These are phyloP conservation scores for Starmerella sp. DNA, from an alignment of 805 yeast species.

Conservation along the genomic window DNA sequence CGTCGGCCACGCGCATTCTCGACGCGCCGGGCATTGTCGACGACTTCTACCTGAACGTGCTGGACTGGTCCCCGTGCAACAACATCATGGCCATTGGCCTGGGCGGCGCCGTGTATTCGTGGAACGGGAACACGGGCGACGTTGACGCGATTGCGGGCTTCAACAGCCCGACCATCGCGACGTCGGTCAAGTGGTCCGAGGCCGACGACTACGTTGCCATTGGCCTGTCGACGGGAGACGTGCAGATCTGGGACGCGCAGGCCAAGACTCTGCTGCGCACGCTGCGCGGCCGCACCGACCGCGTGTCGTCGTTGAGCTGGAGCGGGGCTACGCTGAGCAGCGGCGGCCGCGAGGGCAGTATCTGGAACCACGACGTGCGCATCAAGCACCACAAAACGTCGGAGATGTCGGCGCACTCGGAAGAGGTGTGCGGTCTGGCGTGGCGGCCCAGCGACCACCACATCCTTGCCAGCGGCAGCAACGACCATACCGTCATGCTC, in stretches of 20 bases:
- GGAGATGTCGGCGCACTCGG: slow-evolving; percentile 55
- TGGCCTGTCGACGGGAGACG: slow-evolving; percentile 70
- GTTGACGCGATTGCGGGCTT: slow-evolving; percentile 47
- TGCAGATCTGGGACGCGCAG: slow-evolving; percentile 92
- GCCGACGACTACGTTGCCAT: slow-evolving; percentile 74
- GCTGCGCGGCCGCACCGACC: slow-evolving; percentile 59
- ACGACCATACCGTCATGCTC: slow-evolving; percentile 81
- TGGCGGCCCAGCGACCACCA: slow-evolving; percentile 68
- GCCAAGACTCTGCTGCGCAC: slow-evolving; percentile 63
- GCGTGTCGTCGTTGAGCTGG: slow-evolving; percentile 84
- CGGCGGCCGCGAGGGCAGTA: slow-evolving; percentile 79
- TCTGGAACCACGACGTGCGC: slow-evolving; percentile 84
- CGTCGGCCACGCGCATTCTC: slow-evolving; percentile 81
- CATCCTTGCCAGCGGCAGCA: slow-evolving; percentile 85
- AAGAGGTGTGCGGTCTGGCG: slow-evolving; percentile 86
- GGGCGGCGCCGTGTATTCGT: slow-evolving; percentile 70
- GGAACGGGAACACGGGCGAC: slow-evolving; percentile 80
- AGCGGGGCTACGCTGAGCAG: slow-evolving; percentile 64
- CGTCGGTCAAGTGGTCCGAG: slow-evolving; percentile 80
- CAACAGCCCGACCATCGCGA: slow-evolving; percentile 33
- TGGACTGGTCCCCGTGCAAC: slow-evolving; percentile 69
- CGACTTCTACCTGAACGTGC: slow-evolving; percentile 77
- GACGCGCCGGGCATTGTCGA: slow-evolving; percentile 94
- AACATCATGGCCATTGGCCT: slow-evolving; percentile 82
- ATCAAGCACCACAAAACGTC: slow-evolving; percentile 61